Base-by-base conservation (phyloP, 495 filamentous ascomycete genomes). In the Bryoglossum gracile region DNA sequence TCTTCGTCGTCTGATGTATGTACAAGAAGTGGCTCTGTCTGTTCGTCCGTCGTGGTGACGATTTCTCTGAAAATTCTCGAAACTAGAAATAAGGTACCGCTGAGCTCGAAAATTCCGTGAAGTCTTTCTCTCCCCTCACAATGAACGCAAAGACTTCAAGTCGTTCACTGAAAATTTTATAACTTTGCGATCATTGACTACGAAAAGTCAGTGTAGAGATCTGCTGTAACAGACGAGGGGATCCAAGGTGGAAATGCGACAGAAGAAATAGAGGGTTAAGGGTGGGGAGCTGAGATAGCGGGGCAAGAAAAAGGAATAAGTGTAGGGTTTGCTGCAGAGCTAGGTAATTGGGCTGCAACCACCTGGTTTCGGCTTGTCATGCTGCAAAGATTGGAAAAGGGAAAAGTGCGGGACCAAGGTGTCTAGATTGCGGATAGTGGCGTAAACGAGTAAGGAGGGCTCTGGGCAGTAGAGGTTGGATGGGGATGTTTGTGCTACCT, bases 61-160 rank as follows among this genome's bases (percentile, higher is more conserved):
- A 14, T 22, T 22, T 11, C 34, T 19, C 24, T 35, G 24, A 46
- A 21, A 36, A 34, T n/a, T n/a, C n/a, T n/a, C n/a, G 38, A 36
- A 47, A 23, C 22, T n/a, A 33, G 19, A 41, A 37, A 34, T 55
- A 48, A 26, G 53, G 41, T 46, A 40, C 40, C 21, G 17, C 42
- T 46, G 43, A 19, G 34, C 43, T 14, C 22, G 23, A 14, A 6
- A 16, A 24, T 13, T 54, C 24, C 37, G 42, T 43, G 40, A 70
- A 76, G 74, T 75, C 74, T 77, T 77, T 77, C 72, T 73, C 55
- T 60, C 62, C 67, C 69, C 62, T 43, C 60, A 48, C 43, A 71
- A 66, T 69, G 73, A 76, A 71, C 74, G 74, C 74, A 77, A 77
- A 77, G 74, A 76, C 74, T 72, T 64, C 55, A 77, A 77, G 74